A percentile compares a stretch with the other conserved stretches of the same genome.
Evolutionary conservation across 2,329 filamentous ascomycete genomes (phyloP).

Genomic region (Aspergillus ochraceoroseus): DNA sequence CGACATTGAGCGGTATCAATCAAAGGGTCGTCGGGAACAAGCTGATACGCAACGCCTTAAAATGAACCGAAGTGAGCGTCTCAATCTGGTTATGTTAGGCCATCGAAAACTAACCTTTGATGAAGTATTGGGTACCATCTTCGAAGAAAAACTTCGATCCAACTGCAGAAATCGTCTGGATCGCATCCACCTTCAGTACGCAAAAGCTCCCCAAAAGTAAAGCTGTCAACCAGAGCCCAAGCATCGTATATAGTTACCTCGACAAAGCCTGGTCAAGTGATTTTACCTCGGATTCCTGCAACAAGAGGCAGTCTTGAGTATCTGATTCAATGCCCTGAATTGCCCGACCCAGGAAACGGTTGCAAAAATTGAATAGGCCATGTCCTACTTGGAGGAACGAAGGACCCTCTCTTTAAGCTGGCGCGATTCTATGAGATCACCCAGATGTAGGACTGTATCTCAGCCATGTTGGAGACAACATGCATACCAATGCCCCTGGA

Average conservation of each 20-base stretch:
- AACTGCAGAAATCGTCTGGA: conserved; percentile 55
- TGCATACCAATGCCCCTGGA: conserved; percentile 1
- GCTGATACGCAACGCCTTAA: conserved; percentile 67
- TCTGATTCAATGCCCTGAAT: too few relatives aligned
- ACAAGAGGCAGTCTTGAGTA: too few relatives aligned
- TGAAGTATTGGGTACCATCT: conserved; percentile 74
- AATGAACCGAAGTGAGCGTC: not conserved
- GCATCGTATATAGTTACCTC: too few relatives aligned
- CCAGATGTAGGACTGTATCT: not conserved
- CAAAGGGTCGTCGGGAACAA: conserved; percentile 67
- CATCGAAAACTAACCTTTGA: conserved; percentile 67
- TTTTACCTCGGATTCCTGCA: too few relatives aligned
- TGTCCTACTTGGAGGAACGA: too few relatives aligned
- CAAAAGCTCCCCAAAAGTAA: conserved; percentile 30
- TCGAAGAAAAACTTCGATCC: conserved; percentile 82
- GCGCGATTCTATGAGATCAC: not conserved
- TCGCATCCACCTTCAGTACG: conserved; percentile 35
- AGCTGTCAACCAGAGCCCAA: conserved; percentile 10
- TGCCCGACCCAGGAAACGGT: too few relatives aligned
- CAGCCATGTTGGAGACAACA: not conserved
- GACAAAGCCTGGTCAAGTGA: too few relatives aligned
- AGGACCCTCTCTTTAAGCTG: not conserved
- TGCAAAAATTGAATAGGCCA: too few relatives aligned
- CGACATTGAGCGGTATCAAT: conserved; percentile 69
- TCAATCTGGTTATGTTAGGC: too few relatives aligned